Evolutionary conservation across 805 yeast species (phyloP).

Genomic region (Pichia nakasei): DNA sequence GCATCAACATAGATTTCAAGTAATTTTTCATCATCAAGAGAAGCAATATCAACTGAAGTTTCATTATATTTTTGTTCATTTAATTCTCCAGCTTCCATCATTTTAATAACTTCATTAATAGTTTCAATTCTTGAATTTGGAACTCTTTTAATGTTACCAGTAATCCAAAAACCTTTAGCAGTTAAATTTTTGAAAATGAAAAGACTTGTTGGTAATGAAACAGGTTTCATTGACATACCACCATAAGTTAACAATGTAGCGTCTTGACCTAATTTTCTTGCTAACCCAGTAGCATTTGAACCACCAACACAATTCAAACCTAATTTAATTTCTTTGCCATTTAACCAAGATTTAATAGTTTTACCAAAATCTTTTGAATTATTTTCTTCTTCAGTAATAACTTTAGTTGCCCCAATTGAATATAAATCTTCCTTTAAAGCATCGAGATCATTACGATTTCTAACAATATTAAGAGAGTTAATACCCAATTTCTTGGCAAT

Average conservation of each 20-base stretch:
- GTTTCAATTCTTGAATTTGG: conserved; percentile 53
- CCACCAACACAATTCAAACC: conserved; percentile 96
- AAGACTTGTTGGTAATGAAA: conserved; percentile 78
- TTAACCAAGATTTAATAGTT: conserved; percentile 46
- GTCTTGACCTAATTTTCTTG: conserved; percentile 67
- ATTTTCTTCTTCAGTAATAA: conserved; percentile 83
- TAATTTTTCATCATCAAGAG: conserved; percentile 33
- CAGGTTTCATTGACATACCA: conserved; percentile 96
- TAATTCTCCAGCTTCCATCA: conserved; percentile 52
- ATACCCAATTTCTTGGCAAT: conserved; percentile 69
- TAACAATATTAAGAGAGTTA: conserved; percentile 78
- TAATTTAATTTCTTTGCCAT: conserved; percentile 50
- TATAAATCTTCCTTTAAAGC: conserved; percentile 44
- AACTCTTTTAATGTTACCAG: conserved; percentile 50
- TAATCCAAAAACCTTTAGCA: conserved; percentile 90
- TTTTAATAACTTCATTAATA: conserved; percentile 44
- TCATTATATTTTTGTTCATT: conserved; percentile 38
- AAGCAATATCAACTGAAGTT: conserved; percentile 24
- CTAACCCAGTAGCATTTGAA: conserved; percentile 67
- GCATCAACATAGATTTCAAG: conserved; percentile 36
- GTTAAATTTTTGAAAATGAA: conserved; percentile 85
- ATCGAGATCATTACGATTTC: conserved; percentile 78
- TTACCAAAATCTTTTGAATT: conserved; percentile 57
- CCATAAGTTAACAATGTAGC: conserved; percentile 89
- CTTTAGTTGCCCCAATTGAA: conserved; percentile 74